Evolutionary conservation across 345 rosid species (phyloP).

Genomic region (Viola odorata): DNA sequence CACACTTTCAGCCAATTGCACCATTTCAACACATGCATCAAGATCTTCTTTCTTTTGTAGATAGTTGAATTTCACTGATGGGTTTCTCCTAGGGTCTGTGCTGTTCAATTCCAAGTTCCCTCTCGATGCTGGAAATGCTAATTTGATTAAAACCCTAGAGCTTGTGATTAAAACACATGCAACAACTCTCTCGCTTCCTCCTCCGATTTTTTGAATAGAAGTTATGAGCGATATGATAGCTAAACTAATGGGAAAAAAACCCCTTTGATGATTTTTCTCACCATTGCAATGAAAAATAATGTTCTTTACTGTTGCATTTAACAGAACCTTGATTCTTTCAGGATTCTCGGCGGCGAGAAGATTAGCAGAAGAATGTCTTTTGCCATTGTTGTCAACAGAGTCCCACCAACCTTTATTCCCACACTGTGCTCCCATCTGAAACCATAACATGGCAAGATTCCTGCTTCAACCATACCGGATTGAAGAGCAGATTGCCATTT

Average conservation of each 20-base stretch:
- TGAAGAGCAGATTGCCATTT: too few species aligned
- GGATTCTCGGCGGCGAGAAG: constrained; percentile 40
- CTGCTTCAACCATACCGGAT: constrained; percentile 58
- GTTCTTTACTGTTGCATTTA: constrained; percentile 44
- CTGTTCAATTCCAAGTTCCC: constrained; percentile 45
- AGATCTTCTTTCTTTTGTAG: constrained; percentile 35
- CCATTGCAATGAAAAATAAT: constrained; percentile 28
- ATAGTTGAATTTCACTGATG: constrained; percentile 53
- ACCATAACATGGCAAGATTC: constrained; percentile 29
- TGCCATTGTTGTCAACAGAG: constrained; percentile 41
- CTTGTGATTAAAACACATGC: neutral
- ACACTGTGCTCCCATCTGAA: too few species aligned
- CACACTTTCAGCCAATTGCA: neutral
- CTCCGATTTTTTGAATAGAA: neutral
- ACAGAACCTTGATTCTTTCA: constrained; percentile 35
- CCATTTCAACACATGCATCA: constrained; percentile 33
- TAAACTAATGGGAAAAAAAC: too few species aligned
- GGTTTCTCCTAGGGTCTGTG: constrained; percentile 49
- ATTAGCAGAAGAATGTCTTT: constrained; percentile 59
- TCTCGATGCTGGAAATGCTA: constrained; percentile 49
- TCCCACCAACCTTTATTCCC: constrained; percentile 57
- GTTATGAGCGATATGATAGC: neutral
- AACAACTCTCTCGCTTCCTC: neutral
- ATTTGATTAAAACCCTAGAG: neutral
- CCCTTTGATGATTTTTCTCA: constrained; percentile 22